Evolutionary conservation across 2,329 filamentous ascomycete genomes (phyloP), one percentile per base, ranked within the genome.

Genomic region (Fusarium sp.): DNA sequence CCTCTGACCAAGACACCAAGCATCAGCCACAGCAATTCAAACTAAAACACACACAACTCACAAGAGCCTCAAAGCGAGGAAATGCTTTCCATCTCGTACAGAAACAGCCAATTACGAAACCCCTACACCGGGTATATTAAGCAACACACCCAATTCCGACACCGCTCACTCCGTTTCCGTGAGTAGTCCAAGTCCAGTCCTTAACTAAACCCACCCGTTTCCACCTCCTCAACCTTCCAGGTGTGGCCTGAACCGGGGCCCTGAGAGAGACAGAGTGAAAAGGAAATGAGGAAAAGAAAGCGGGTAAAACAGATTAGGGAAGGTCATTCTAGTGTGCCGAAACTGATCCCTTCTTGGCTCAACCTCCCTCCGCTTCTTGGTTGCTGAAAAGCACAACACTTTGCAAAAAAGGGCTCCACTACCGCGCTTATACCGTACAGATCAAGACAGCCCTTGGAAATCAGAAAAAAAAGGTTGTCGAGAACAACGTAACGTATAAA

Each of bases 91-190:
- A 65, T 38, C 63, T 61, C 63, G 35, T 66, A 68, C 63, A 71
- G 58, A 61, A 65, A 63, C 50, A 77, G 61, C 65, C 27, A 54
- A 73, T 64, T 74, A 64, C 60, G 54, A 60, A 68, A 71, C 75
- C 69, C 73, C 67, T 71, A 66, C 72, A 77, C 75, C 68, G 77
- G 77, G 77, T 79, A 79, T 79, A 78, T 78, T 68, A 77, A 74
- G 69, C 64, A 77, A 52, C 65, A 69, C 64, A 63, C 65, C 66
- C 61, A 62, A 74, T 63, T 65, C 77, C 63, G 47, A 79, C 74
- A 78, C 75, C 76, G 40, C 66, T 74, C 76, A 58, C 69, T 73
- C 71, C 76, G 52, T 74, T 58, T 74, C 73, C 70, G 56, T 62
- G 47, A 38, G n/a, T n/a, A 50, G 45, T 50, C 45, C 45, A 50